Base-by-base conservation (phyloP, 345 rosid genomes). In the Salix dunnii region DNA sequence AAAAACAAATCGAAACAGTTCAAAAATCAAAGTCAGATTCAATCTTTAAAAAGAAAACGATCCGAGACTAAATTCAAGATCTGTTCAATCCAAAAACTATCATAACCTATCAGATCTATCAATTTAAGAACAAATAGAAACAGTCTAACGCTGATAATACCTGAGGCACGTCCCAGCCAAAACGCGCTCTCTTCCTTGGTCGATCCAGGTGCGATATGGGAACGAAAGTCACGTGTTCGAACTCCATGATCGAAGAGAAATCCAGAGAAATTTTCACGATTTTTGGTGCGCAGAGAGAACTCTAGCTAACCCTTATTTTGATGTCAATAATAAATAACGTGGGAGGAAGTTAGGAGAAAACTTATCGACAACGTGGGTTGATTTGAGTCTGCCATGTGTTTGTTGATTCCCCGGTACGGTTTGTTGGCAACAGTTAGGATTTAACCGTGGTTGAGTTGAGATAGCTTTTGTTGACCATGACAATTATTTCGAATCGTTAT, bases 81-180 rank as follows among this genome's bases (percentile, higher is more conserved):
- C 14, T 21, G 33, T 35, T 30, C 25, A 18, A 18, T 58, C 20
- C n/a, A 58, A 18, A 58, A 23, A 20, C 25, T 58, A 58, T 58
- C 6, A 17, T 78, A 28, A 5, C 6, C n/a, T 25, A 58, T n/a
- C 73, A 73, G 78, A 80, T 71, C 79, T 11, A n/a, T 21, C 73
- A 23, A 28, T 0, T 80, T 17, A 8, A 23, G 17, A 61, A 69
- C 48, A n/a, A 13, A 9, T 61, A 64, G 74, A 43, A 40, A 27
- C 49, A 78, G 27, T 10, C 4, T 16, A 35, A 76, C 73, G 20
- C 13, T 10, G 53, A 74, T 90, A 90, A 88, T 3, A 86, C 74
- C 76, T 84, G 81, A 72, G 92, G 90, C 4, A 91, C 94, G 69
- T 94, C 98, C 98, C 98, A 92, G 67, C 98, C 98, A 73, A 94